Evolutionary conservation across 139 green algal genomes (phyloP).

Genomic region (Axilococcus clingmanii): DNA sequence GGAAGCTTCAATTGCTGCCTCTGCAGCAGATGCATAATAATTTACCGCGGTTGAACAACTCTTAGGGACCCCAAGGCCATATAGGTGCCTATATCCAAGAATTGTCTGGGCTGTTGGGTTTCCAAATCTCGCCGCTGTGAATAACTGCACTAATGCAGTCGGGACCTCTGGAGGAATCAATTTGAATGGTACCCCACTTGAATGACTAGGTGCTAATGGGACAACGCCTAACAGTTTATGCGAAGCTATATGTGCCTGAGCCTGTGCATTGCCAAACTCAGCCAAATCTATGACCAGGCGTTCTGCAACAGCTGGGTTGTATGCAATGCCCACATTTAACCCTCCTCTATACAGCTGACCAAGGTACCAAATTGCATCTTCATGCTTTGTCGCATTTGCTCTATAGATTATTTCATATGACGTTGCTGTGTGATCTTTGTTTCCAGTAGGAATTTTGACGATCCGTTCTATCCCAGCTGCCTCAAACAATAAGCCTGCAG

Average conservation of each 20-base stretch:
- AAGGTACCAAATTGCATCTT: conserved; percentile 29
- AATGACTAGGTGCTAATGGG: conserved; percentile 9
- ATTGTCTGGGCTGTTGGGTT: conserved; percentile 57
- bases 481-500: conserved; percentile 25
- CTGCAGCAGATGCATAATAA: conserved; percentile 79
- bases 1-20: conserved; percentile 30
- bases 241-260: conserved; percentile 58
- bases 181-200: conserved; percentile 5
- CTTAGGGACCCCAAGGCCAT: conserved; percentile 66
- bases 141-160: conserved; percentile 63
- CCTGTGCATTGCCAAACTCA: conserved; percentile 49
- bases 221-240: conserved; percentile 49
- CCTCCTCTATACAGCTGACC: conserved; percentile 25
- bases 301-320: conserved; percentile 43
- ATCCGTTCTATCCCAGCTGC: no score
- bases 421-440: neutral
- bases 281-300: conserved; percentile 54
- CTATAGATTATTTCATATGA: neutral
- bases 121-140: conserved; percentile 61
- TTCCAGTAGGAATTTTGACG: neutral
- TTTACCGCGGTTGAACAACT: conserved; percentile 59
- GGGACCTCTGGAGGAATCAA: conserved; percentile 28
- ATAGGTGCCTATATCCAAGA: conserved; percentile 60
- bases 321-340: conserved; percentile 38
- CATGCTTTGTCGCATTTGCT: conserved; percentile 1